Conservation (phyloP, 805 yeast species). For the Wickerhamiella galacta region DNA sequence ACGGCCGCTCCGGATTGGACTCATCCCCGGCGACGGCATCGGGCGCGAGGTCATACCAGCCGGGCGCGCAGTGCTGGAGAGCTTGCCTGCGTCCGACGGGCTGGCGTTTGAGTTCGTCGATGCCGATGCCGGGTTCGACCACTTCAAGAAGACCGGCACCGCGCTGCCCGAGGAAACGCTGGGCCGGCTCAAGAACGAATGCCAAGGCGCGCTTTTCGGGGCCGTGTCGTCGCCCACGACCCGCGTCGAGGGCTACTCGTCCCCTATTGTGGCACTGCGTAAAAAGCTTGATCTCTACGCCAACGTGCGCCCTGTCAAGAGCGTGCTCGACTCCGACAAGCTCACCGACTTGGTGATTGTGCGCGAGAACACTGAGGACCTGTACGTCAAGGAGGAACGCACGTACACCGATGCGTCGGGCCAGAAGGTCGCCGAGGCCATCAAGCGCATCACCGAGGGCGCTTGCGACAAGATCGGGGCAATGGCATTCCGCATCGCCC, state of each 20-base stretch:
- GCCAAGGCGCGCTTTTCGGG: conserved; percentile 96
- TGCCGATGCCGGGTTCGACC: conserved; percentile 87
- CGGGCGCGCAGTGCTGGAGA: conserved; percentile 74
- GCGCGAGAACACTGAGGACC: conserved; percentile 96
- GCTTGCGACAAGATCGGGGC: conserved; percentile 79
- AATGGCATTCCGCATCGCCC: conserved; percentile 83
- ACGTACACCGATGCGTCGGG: conserved; percentile 63
- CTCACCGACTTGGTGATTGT: conserved; percentile 96
- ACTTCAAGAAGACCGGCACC: conserved; percentile 84
- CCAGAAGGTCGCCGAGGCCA: conserved; percentile 87
- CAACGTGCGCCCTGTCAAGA: conserved; percentile 93
- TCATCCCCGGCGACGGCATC: conserved; percentile 97
- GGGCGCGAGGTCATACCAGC: conserved; percentile 98
- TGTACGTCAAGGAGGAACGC: conserved; percentile 86
- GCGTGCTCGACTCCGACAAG: conserved; percentile 69
- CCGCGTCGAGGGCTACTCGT: conserved; percentile 91
- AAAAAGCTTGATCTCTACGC: conserved; percentile 90
- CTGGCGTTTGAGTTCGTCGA: conserved; percentile 73
- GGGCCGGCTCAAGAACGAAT: conserved; percentile 50
- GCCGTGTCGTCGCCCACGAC: conserved; percentile 89
- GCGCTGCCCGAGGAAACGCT: conserved; percentile 93
- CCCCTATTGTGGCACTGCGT: conserved; percentile 97
- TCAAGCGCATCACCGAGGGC: conserved; percentile 80
- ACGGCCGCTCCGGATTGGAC: conserved; percentile 26
- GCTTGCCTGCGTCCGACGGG: conserved; percentile 46